Evolutionary conservation across 768 basidiomycete genomes (phyloP).

Genomic region (Mycena vitilis): DNA sequence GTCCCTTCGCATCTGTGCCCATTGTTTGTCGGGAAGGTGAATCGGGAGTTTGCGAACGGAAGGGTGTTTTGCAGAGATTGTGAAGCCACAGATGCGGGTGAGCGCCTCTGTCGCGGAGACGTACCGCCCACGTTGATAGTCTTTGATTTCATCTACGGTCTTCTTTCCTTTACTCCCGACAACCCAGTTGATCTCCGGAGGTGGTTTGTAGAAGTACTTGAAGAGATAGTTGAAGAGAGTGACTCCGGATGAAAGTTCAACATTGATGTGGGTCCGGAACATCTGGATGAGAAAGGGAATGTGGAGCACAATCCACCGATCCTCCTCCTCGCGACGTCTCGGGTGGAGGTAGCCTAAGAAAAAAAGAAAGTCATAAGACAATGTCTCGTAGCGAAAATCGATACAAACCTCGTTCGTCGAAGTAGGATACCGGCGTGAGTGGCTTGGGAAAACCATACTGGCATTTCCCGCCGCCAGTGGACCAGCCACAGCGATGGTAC

Average conservation of each 20-base stretch:
- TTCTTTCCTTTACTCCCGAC: neutral
- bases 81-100: too few relatives aligned
- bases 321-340: neutral
- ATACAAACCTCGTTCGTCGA: neutral
- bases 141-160: slow-evolving; percentile 6
- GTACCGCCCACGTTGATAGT: slow-evolving; percentile 1
- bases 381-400: too few relatives aligned
- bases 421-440: neutral
- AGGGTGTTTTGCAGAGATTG: too few relatives aligned
- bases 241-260: neutral
- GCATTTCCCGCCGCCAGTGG: neutral
- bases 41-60: too few relatives aligned
- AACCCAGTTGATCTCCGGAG: neutral
- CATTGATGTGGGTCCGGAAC: neutral
- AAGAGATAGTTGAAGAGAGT: slow-evolving; percentile 1
- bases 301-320: neutral
- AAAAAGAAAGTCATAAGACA: too few relatives aligned
- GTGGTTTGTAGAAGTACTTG: slow-evolving; percentile 9
- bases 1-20: too few relatives aligned
- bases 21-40: too few relatives aligned
- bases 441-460: neutral
- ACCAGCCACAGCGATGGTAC: slow-evolving; percentile 11
- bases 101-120: neutral
- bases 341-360: slow-evolving; percentile 7
- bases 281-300: neutral